A percentile compares a stretch with the other conserved stretches of the same genome.
Evolutionary conservation across 164 flowering plant genomes (phyloP).

Genomic region (Platanus orientalis): DNA sequence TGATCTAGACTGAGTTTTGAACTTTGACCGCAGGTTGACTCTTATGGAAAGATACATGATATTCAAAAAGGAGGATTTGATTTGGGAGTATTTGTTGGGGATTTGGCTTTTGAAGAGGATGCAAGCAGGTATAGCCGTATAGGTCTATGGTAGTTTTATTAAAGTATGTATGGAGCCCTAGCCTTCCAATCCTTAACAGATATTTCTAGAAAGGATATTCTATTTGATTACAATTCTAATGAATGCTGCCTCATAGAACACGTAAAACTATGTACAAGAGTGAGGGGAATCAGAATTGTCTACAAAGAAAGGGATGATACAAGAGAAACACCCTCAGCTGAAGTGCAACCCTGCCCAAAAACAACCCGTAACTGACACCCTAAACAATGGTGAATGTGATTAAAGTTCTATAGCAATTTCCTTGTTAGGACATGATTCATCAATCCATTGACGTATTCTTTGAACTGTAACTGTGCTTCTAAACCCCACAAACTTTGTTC

Average conservation of each 20-base stretch:
- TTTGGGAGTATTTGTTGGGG: constrained; percentile 83
- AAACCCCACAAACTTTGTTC: no score
- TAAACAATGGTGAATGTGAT: no score
- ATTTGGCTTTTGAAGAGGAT: constrained; percentile 73
- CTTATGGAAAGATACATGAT: constrained; percentile 32
- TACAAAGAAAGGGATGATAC: not conserved
- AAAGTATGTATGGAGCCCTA: not conserved
- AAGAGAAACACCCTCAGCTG: not conserved
- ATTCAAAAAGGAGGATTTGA: constrained; percentile 45
- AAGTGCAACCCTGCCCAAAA: not conserved
- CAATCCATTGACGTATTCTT: no score
- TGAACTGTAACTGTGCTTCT: no score
- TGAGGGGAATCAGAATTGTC: not conserved
- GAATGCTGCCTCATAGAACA: not conserved
- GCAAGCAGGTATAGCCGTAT: constrained; percentile 43
- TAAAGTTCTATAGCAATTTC: no score
- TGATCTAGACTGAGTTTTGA: not conserved
- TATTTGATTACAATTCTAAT: not conserved
- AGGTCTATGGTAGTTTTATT: not conserved
- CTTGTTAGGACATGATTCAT: no score
- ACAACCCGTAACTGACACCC: no score
- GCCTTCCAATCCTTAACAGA: not conserved
- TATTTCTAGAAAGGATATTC: not conserved
- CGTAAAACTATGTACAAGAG: not conserved
- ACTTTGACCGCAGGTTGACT: constrained; percentile 23